Percentiles rank a stretch among this genome's conserved stretches.
phyloP scores from a whole-genome alignment of 2,329 filamentous ascomycete species.

The Trichoderma harzianum region DNA sequence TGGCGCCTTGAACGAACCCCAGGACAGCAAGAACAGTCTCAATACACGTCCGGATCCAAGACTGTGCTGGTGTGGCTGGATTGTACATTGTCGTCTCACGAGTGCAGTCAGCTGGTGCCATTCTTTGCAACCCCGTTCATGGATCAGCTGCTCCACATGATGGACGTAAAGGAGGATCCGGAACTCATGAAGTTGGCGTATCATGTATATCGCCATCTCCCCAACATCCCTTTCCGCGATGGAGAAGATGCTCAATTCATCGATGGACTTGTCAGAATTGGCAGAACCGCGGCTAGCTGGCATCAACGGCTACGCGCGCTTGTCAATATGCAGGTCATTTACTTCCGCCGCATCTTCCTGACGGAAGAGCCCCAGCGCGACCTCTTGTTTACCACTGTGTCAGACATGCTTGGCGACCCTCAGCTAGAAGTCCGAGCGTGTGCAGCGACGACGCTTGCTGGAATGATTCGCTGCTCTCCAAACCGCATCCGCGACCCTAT shows the following conservation, averaged over 20 bases:
- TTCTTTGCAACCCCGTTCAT: constrained; percentile 92
- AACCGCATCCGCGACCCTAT: constrained; percentile 72
- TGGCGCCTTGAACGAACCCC: constrained; percentile 84
- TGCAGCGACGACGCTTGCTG: constrained; percentile 87
- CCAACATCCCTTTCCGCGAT: constrained; percentile 87
- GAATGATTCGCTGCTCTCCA: constrained; percentile 97
- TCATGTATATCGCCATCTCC: constrained; percentile 92
- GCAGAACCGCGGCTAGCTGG: constrained; percentile 81
- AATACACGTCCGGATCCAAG: constrained; percentile 94
- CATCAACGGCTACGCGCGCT: constrained; percentile 92
- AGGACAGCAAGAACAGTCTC: constrained; percentile 87
- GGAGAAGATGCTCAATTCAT: constrained; percentile 86
- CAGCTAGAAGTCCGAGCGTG: constrained; percentile 94
- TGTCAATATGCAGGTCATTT: constrained; percentile 98
- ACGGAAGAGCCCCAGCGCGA: constrained; percentile 72
- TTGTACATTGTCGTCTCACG: constrained; percentile 81
- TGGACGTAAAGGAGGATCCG: constrained; percentile 98
- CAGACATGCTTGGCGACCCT: constrained; percentile 85
- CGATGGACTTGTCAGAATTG: constrained; percentile 80
- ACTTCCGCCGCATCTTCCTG: constrained; percentile 93
- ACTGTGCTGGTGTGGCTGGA: constrained; percentile 95
- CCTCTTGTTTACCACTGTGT: constrained; percentile 85
- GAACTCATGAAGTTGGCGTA: constrained; percentile 93
- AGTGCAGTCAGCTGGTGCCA: constrained; percentile 83
- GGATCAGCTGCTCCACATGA: constrained; percentile 95